These are phyloP conservation scores for Globisporangium acanthophoron DNA, from an alignment of 352 stramenopile species.

Conservation along the genomic window DNA sequence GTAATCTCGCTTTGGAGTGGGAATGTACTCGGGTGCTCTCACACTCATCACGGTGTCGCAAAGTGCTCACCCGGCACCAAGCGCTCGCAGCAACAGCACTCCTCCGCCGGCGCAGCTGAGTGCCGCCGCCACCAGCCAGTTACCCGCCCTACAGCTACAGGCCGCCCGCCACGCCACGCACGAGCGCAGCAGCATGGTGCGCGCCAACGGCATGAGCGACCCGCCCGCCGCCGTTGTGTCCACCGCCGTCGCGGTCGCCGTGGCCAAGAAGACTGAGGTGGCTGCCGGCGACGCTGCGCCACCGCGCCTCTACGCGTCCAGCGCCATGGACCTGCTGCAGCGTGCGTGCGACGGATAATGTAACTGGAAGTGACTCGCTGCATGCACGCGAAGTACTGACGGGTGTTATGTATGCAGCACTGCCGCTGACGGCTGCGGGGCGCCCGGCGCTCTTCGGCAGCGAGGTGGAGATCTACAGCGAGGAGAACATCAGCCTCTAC, in stretches of 20 bases:
- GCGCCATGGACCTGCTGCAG: conserved; percentile 2
- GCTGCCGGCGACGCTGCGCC: background rate
- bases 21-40: too few species aligned
- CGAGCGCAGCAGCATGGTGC: background rate
- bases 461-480: conserved; percentile 86
- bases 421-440: conserved; percentile 63
- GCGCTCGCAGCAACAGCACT: too few species aligned
- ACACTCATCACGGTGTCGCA: too few species aligned
- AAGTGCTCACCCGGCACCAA: too few species aligned
- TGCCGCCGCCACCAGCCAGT: too few species aligned
- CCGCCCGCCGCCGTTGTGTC: background rate
- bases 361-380: background rate
- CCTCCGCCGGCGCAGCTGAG: too few species aligned
- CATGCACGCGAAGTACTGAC: background rate
- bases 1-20: too few species aligned
- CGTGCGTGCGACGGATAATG: background rate
- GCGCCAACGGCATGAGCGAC: background rate
- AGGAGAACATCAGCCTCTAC: conserved; percentile 81
- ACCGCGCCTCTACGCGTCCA: background rate
- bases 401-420: conserved; percentile 21
- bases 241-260: background rate
- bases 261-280: conserved; percentile 1
- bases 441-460: conserved; percentile 68
- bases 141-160: too few species aligned
- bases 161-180: too few species aligned